Evolutionary conservation across 352 stramenopile genomes (phyloP), one percentile per base, ranked within the genome.

Genomic region (Blastocystis sp.): DNA sequence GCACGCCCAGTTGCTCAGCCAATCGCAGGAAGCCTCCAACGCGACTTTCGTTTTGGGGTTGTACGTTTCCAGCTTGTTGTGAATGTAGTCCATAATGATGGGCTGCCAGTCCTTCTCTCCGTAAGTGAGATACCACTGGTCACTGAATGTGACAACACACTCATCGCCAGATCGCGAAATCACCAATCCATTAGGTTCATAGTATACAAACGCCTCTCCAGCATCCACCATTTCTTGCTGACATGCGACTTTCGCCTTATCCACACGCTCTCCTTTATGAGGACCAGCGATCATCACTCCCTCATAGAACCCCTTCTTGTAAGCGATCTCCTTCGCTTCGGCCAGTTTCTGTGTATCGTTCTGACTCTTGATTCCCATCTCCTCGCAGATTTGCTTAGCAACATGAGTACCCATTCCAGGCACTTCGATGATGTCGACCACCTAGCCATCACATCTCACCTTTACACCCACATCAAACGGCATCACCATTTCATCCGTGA

Each of bases 221-320:
- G 94, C 93, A 76, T 96, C 94, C 62, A 99, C 93, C 90, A 99
- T 94, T 92, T 98, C 95, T 89, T 98, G 93, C 91, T 97, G 97
- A 90, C 98, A 97, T 20, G 97, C 91, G 0, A 95, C 91, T 93
- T 99, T 99, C 82, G 96, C 98, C 59, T 99, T 97, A 90, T 95
- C 98, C 64, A 99, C 90, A 92, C 98, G 98, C 91, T 98, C 96
- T 55, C 96, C 97, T 18, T 89, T 90, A 85, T 94, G 91, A 18
- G 92, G 90, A 56, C 97, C 97, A 6, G 98, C 93, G 11, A 97
- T 93, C 95, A 99, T 98, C 24, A 99, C 93, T 87, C 98, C 97
- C 76, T 99, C 94, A 90, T 98, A 99, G 91, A 99, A 99, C 65
- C 97, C 98, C 93, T 99, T 99, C 59, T 99, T 93, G 93, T 99